Percentiles rank a stretch among this genome's conserved stretches.
Evolutionary conservation across 2,329 filamentous ascomycete genomes (phyloP).

Genomic region (Arthrinium phaeospermum): DNA sequence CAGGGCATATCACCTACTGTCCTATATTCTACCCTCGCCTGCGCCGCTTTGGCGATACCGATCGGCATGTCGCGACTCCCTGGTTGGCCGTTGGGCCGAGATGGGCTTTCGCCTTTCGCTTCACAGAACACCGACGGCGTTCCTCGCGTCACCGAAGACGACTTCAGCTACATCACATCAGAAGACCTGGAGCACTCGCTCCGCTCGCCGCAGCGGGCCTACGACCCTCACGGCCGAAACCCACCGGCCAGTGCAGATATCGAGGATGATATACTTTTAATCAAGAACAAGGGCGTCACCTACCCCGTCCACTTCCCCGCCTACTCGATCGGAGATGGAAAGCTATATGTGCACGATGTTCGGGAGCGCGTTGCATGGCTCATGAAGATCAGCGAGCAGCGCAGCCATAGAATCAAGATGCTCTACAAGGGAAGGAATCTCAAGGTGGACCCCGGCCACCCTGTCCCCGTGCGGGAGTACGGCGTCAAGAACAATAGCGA

Average conservation of each 20-base stretch:
- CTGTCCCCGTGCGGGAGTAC: constrained; percentile 61
- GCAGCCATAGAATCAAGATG: constrained; percentile 64
- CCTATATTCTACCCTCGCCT: constrained; percentile 57
- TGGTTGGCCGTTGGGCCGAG: constrained; percentile 50
- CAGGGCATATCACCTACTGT: constrained; percentile 56
- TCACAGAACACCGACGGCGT: constrained; percentile 53
- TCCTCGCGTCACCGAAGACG: constrained; percentile 73
- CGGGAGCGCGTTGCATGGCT: constrained; percentile 70
- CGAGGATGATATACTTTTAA: constrained; percentile 73
- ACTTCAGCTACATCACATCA: constrained; percentile 84
- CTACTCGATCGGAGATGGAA: constrained; percentile 76
- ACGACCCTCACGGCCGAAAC: constrained; percentile 45
- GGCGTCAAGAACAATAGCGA: constrained; percentile 68
- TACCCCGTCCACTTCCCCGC: constrained; percentile 77
- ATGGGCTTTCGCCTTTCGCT: constrained; percentile 57
- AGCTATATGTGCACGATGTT: constrained; percentile 70
- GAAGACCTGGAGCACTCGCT: constrained; percentile 65
- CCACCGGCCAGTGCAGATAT: constrained; percentile 40
- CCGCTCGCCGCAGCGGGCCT: constrained; percentile 44
- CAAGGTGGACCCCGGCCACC: constrained; percentile 58
- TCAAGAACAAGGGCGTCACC: constrained; percentile 70
- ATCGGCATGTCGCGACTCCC: constrained; percentile 62
- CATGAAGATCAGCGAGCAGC: constrained; percentile 64
- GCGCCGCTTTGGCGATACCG: constrained; percentile 54
- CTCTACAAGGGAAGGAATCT: constrained; percentile 76